A percentile compares a stretch with the other conserved stretches of the same genome.
These are phyloP conservation scores for Xylaria nigripes DNA, from an alignment of 495 filamentous ascomycete species.

Conservation along the genomic window DNA sequence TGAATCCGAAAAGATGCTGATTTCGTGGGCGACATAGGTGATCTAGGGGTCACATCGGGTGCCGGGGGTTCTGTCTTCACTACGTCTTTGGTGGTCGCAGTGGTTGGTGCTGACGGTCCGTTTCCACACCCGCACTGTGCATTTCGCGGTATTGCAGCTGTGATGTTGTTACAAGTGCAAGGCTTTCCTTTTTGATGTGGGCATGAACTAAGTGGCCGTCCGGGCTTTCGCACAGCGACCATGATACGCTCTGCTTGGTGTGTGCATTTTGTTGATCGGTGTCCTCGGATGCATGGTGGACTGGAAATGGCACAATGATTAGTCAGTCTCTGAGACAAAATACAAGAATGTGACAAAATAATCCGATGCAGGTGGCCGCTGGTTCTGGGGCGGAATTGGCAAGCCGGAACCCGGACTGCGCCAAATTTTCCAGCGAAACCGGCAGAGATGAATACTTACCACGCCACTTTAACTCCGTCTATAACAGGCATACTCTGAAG, in stretches of 20 bases:
- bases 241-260: slow-evolving; percentile 66
- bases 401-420: neutral
- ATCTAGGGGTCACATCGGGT: slow-evolving; percentile 22
- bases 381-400: neutral
- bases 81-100: slow-evolving; percentile 6
- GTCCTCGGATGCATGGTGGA: slow-evolving; percentile 76
- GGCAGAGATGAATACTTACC: slow-evolving; percentile 31
- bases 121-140: slow-evolving; percentile 41
- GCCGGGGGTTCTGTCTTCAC: slow-evolving; percentile 22
- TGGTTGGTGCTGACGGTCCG: slow-evolving; percentile 7
- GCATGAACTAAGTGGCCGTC: slow-evolving; percentile 67
- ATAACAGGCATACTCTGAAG: slow-evolving; percentile 45
- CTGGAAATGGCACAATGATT: slow-evolving; percentile 32
- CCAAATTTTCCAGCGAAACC: neutral
- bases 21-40: slow-evolving; percentile 28
- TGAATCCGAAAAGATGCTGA: slow-evolving; percentile 34
- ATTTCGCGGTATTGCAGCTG: slow-evolving; percentile 45
- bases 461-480: slow-evolving; percentile 52
- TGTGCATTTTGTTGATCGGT: slow-evolving; percentile 76
- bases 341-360: slow-evolving; percentile 11
- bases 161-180: slow-evolving; percentile 42
- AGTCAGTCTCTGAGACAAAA: neutral
- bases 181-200: slow-evolving; percentile 56
- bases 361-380: neutral
- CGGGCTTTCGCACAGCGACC: slow-evolving; percentile 72